phyloP scores from a whole-genome alignment of 208 protist species.

The Leishmania tropica region DNA sequence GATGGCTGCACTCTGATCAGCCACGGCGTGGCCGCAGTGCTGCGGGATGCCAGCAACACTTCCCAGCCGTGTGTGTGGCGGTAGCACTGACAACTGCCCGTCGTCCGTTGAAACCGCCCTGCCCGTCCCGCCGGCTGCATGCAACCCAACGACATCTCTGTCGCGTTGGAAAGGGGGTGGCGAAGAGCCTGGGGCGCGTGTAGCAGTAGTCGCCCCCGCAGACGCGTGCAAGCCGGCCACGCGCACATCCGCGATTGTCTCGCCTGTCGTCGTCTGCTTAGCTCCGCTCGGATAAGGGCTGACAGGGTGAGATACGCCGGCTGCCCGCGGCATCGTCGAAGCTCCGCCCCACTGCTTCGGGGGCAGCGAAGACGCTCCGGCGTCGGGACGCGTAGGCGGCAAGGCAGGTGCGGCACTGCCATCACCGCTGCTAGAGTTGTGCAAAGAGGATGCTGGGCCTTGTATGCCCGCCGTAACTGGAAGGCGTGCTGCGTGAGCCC shows the following conservation, averaged over 20 bases:
- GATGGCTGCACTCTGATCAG: not conserved
- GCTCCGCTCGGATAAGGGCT: not conserved
- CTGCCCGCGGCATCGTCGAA: not conserved
- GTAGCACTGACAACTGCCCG: not conserved
- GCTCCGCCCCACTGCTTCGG: not conserved
- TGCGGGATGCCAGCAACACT: not conserved
- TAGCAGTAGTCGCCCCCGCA: not conserved
- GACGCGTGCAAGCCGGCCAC: not conserved
- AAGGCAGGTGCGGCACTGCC: not conserved
- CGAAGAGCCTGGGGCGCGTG: not conserved
- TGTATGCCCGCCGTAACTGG: conserved; percentile 7
- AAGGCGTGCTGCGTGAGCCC: not conserved
- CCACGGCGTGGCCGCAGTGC: not conserved
- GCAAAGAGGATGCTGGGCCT: not conserved
- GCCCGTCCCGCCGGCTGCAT: not conserved
- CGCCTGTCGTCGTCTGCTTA: not conserved
- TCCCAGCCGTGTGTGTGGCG: not conserved
- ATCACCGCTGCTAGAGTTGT: not conserved
- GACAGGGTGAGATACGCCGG: not conserved
- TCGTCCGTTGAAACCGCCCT: not conserved
- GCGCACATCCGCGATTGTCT: not conserved
- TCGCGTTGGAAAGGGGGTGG: not conserved
- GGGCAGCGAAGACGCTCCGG: not conserved
- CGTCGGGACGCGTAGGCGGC: not conserved
- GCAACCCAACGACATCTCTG: not conserved